phyloP scores from a whole-genome alignment of 257 asterid genomes.

The Gentiana dahurica region DNA sequence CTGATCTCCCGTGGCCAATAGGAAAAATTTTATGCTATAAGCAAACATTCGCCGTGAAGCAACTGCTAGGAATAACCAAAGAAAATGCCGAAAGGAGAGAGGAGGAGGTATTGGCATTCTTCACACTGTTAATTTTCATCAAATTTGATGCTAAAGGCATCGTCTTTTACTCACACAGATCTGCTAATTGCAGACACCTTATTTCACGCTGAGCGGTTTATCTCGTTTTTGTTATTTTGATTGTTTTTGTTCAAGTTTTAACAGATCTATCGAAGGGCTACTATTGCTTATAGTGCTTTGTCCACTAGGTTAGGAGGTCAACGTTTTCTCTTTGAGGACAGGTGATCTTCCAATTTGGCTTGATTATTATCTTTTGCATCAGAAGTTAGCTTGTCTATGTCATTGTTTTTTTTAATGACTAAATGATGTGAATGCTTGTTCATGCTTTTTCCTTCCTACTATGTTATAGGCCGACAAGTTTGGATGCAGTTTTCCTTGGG shows the following conservation, averaged over 20 bases:
- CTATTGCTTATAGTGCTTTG: slow-evolving; percentile 55
- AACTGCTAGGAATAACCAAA: slow-evolving; percentile 64
- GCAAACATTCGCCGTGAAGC: slow-evolving; percentile 50
- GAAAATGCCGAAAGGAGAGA: slow-evolving; percentile 54
- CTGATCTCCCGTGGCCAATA: slow-evolving; percentile 96
- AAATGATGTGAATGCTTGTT: too few relatives aligned
- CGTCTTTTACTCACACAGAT: background rate
- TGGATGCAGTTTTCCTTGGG: slow-evolving; percentile 82
- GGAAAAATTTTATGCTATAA: slow-evolving; percentile 67
- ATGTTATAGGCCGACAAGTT: slow-evolving; percentile 67
- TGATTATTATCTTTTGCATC: background rate
- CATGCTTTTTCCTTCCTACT: slow-evolving; percentile 6
- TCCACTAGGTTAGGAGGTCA: slow-evolving; percentile 73
- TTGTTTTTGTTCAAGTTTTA: background rate
- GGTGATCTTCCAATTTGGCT: slow-evolving; percentile 23
- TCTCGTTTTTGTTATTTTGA: background rate
- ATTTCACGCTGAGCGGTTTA: background rate
- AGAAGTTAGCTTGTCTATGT: background rate
- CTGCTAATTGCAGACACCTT: background rate
- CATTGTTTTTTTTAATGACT: too few relatives aligned
- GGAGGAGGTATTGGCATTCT: slow-evolving; percentile 38
- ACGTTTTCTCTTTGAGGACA: slow-evolving; percentile 52
- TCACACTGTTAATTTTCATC: background rate
- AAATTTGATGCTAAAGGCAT: too few relatives aligned
- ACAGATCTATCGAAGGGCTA: slow-evolving; percentile 76